Base-by-base conservation (phyloP, 2,329 filamentous ascomycete genomes). In the Lanzia echinophila region DNA sequence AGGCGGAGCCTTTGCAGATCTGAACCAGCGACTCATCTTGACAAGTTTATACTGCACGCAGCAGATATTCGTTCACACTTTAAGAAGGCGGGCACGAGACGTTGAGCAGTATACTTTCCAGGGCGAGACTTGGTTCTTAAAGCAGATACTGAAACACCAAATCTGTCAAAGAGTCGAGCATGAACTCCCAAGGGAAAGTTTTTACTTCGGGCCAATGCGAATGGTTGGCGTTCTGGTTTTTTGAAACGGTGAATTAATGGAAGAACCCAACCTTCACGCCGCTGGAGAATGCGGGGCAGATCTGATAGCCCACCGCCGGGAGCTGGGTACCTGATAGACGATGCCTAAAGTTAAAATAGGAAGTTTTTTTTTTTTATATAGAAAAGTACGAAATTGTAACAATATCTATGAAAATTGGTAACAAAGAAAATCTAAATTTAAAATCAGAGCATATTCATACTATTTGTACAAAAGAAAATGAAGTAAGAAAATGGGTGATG, bases 11-110 rank as follows among this genome's bases (percentile, higher is more conserved):
- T 64, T 67, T 20, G 50, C 59, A 20, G 61, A 59, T 56, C 56
- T 63, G 44, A 67, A 67, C 66, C 66, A 67, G 20, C 62, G 58
- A 50, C 61, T 63, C 66, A 68, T 68, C n/a, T 55, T 63, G 56
- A 4, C 10, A n/a, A 15, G 28, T 7, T 24, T 28, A 19, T 44
- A 24, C 15, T 24, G 24, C 19, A 44, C 19, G 41, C 7, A 24
- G 22, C 15, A n/a, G 22, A 20, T 22, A 44, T 44, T 13, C 22
- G 22, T 44, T 44, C 19, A 24, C 41, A 44, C 8, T 44, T 44
- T 19, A 13, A n/a, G 22, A 44, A 24, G 41, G 41, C 24, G 24
- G 19, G 19, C 22, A n/a, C 20, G 41, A 44, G 22, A 24, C 13
- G 41, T 11, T 28, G 20, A 20, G n/a, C 20, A 19, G 24, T 44